These are phyloP conservation scores for Ramularia endophylla DNA, from an alignment of 2,329 filamentous ascomycete species.

Conservation along the genomic window DNA sequence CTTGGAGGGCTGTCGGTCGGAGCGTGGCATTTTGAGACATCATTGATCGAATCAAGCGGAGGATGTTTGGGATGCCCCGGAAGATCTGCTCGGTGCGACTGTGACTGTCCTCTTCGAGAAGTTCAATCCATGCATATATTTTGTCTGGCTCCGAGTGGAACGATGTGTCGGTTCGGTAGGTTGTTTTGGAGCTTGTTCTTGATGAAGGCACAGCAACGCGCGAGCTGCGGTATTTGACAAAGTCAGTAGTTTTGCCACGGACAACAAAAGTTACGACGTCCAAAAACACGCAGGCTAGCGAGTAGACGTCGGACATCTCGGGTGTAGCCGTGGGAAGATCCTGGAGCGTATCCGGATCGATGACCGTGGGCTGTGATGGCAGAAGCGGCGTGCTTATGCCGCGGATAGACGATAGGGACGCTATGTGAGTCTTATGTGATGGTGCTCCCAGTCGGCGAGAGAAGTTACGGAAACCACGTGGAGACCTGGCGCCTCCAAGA, in stretches of 20 bases:
- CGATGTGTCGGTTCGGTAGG: slow-evolving; percentile 51
- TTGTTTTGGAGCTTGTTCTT: slow-evolving; percentile 11
- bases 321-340: slow-evolving; percentile 31
- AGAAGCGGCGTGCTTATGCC: slow-evolving; percentile 9
- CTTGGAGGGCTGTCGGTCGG: slow-evolving; percentile 37
- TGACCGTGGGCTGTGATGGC: slow-evolving; percentile 28
- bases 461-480: slow-evolving; percentile 22
- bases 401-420: slow-evolving; percentile 1
- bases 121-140: slow-evolving; percentile 63
- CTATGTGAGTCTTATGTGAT: too few species aligned
- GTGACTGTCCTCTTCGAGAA: slow-evolving; percentile 24
- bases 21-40: slow-evolving; percentile 35
- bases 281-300: slow-evolving; percentile 65
- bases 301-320: slow-evolving; percentile 62
- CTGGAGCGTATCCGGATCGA: slow-evolving; percentile 39
- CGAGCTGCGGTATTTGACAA: slow-evolving; percentile 57
- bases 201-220: slow-evolving; percentile 45
- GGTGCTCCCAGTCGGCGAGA: slow-evolving; percentile 12
- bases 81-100: slow-evolving; percentile 27
- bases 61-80: slow-evolving; percentile 36
- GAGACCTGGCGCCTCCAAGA: slow-evolving; percentile 14
- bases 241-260: slow-evolving; percentile 61
- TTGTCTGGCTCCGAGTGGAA: slow-evolving; percentile 67
- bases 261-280: slow-evolving; percentile 65
- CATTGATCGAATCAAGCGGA: slow-evolving; percentile 39